Evolutionary conservation across 2,329 filamentous ascomycete species (phyloP).

Genomic region (Aspergillus niger): DNA sequence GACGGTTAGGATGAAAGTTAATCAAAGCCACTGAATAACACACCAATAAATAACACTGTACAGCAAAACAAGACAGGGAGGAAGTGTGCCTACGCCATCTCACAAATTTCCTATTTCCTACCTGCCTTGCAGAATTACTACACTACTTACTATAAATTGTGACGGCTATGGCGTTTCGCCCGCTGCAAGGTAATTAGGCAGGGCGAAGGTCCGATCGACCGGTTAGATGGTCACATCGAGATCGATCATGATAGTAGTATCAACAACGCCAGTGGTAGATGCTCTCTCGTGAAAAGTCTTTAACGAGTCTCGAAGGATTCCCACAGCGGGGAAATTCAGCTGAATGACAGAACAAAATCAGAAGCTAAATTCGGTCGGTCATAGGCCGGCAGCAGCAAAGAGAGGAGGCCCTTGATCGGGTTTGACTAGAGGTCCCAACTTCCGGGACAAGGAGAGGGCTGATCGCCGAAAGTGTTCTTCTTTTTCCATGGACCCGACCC

Average conservation of each 20-base stretch:
- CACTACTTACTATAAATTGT: slow-evolving; percentile 1
- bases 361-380: neutral
- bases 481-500: slow-evolving; percentile 17
- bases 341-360: neutral
- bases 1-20: slow-evolving; percentile 1
- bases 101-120: neutral
- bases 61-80: neutral
- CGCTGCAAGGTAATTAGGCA: slow-evolving; percentile 20
- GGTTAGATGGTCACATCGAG: slow-evolving; percentile 1
- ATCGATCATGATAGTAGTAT: slow-evolving; percentile 8
- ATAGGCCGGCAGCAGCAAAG: no score
- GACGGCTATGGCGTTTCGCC: slow-evolving; percentile 18
- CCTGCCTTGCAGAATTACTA: slow-evolving; percentile 7
- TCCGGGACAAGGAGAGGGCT: slow-evolving; percentile 21
- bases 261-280: neutral
- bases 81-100: neutral
- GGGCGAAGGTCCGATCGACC: slow-evolving; percentile 15
- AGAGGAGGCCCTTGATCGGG: slow-evolving; percentile 11
- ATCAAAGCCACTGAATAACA: neutral
- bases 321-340: slow-evolving; percentile 1
- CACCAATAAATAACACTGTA: neutral
- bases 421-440: slow-evolving; percentile 16
- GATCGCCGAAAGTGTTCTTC: slow-evolving; percentile 23
- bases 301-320: neutral
- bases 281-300: neutral